phyloP scores from a whole-genome alignment of 164 flowering plant genomes.

The Nelumbo lutea region DNA sequence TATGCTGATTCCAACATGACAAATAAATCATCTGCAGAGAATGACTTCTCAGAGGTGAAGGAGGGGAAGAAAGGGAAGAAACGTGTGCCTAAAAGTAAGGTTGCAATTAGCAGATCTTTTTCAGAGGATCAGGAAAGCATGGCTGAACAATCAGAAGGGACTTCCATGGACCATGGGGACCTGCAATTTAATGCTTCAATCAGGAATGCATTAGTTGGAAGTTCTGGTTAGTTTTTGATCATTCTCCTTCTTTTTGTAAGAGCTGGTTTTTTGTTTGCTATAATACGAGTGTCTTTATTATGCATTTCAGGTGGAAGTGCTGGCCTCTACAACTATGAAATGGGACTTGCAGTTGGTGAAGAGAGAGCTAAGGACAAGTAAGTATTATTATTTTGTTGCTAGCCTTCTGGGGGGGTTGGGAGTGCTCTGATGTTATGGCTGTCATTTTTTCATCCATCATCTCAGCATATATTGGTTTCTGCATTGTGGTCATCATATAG shows the following conservation, averaged over 20 bases:
- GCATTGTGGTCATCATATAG: too few species aligned
- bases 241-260: background rate
- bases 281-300: background rate
- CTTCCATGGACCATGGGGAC: slow-evolving; percentile 30
- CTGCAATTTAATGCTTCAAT: slow-evolving; percentile 27
- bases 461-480: too few species aligned
- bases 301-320: slow-evolving; percentile 28
- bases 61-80: slow-evolving; percentile 34
- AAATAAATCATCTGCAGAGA: slow-evolving; percentile 21
- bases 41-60: slow-evolving; percentile 30
- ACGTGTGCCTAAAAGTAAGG: slow-evolving; percentile 23
- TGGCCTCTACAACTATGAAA: slow-evolving; percentile 26
- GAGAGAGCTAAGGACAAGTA: slow-evolving; percentile 36
- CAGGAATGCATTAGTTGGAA: slow-evolving; percentile 38
- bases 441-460: too few species aligned
- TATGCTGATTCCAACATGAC: slow-evolving; percentile 14
- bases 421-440: too few species aligned
- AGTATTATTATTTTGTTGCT: slow-evolving; percentile 3
- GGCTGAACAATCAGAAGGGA: slow-evolving; percentile 25
- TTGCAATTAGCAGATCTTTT: slow-evolving; percentile 17
- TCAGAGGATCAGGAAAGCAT: slow-evolving; percentile 27
- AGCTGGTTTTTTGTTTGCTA: background rate
- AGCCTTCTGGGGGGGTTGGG: too few species aligned
- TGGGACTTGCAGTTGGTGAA: slow-evolving; percentile 21
- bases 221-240: slow-evolving; percentile 27